These are phyloP conservation scores for Suaeda aralocaspica DNA, from an alignment of 148 eudicot species.

Conservation along the genomic window DNA sequence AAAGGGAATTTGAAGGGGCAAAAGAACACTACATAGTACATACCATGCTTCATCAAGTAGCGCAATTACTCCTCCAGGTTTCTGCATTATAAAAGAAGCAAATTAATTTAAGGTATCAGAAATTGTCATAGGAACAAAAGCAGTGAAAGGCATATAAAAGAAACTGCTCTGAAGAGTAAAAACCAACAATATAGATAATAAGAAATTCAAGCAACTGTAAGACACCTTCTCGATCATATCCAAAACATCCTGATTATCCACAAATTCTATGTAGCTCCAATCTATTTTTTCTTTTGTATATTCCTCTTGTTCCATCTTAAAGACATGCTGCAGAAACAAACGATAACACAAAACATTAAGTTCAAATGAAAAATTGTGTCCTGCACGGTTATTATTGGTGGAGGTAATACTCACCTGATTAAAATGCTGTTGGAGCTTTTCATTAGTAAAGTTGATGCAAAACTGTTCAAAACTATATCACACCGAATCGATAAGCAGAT, in stretches of 20 bases:
- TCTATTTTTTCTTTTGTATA: constrained; percentile 92
- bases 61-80: constrained; percentile 98
- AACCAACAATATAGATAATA: background rate
- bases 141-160: background rate
- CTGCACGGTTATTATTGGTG: background rate
- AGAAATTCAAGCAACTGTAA: constrained; percentile 1
- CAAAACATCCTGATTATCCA: constrained; percentile 94
- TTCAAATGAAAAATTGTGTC: constrained; percentile 12
- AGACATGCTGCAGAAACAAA: constrained; percentile 82
- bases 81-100: constrained; percentile 45
- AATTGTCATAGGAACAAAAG: no score
- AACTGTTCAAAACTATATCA: constrained; percentile 95
- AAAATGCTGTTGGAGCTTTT: constrained; percentile 98
- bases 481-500: constrained; percentile 20
- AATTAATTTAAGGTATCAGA: background rate
- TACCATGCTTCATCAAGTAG: constrained; percentile 99
- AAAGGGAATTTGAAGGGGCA: background rate
- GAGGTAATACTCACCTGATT: constrained; percentile 65
- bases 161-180: background rate
- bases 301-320: constrained; percentile 99
- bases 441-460: constrained; percentile 97
- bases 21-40: no score
- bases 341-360: constrained; percentile 3
- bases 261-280: constrained; percentile 99
- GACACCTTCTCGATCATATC: constrained; percentile 95